phyloP scores from a whole-genome alignment of 2,329 filamentous ascomycete genomes.

The Colletotrichum endophyticum region DNA sequence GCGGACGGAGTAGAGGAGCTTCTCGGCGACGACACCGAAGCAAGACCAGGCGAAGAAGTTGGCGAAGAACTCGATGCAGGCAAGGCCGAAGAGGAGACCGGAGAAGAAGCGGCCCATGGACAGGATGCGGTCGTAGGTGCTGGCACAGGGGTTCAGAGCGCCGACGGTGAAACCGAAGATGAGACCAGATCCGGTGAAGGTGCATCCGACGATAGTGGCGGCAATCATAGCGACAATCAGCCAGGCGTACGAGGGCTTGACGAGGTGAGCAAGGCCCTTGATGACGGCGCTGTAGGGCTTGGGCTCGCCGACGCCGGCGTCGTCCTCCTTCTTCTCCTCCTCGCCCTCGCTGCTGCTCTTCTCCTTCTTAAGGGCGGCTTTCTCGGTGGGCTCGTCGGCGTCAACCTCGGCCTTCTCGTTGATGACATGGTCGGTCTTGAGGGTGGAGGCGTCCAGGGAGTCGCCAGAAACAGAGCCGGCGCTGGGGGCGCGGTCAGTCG shows the following conservation, averaged over 20 bases:
- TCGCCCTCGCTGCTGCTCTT: not conserved
- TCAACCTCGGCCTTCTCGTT: slow-evolving; percentile 4
- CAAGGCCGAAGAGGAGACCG: slow-evolving; percentile 65
- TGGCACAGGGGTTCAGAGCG: slow-evolving; percentile 59
- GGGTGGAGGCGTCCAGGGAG: slow-evolving; percentile 18
- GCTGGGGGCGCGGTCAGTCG: slow-evolving; percentile 12
- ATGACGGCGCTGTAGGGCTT: slow-evolving; percentile 25
- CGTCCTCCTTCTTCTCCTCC: not conserved
- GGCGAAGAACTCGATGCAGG: slow-evolving; percentile 62
- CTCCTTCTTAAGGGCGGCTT: not conserved
- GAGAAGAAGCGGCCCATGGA: slow-evolving; percentile 58
- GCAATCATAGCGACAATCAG: slow-evolving; percentile 54
- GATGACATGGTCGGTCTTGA: slow-evolving; percentile 8
- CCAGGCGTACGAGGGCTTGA: slow-evolving; percentile 38
- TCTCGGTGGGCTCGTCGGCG: not conserved
- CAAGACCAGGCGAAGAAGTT: slow-evolving; percentile 61
- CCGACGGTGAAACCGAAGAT: slow-evolving; percentile 67
- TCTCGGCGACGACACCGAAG: slow-evolving; percentile 63
- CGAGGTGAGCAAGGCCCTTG: slow-evolving; percentile 19
- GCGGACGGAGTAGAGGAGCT: slow-evolving; percentile 59
- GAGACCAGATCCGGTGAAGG: slow-evolving; percentile 61
- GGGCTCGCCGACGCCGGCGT: slow-evolving; percentile 1
- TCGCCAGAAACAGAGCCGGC: slow-evolving; percentile 19
- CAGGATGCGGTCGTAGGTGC: slow-evolving; percentile 48
- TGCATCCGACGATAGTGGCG: slow-evolving; percentile 58